Base-by-base conservation (phyloP, 306 rosid species). In the Cercis canadensis region DNA sequence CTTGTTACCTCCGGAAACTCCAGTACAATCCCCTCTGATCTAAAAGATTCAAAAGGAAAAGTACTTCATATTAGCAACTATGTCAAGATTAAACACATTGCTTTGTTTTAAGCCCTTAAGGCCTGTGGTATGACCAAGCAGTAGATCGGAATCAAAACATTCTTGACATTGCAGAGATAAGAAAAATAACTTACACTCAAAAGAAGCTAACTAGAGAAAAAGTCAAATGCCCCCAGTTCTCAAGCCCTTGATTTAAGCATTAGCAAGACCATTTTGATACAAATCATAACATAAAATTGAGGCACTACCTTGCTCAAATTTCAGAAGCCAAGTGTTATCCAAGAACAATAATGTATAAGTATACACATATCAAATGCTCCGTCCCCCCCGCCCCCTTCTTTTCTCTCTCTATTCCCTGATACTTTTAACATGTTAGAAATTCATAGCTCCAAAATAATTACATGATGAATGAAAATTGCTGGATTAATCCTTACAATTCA, bases 1-100 rank as follows among this genome's bases (percentile, higher is more conserved):
- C 97, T 87, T 33, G 97, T 85, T 21, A 91, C 70, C 84, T 95
- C 99, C 4, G 97, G 99, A 80, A 95, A 91, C 92, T 91, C 99
- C 67, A 83, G 62, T 54, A 75, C 67, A 14, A 83, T 15, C 11
- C 51, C 56, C 69, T 83, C 87, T 55, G 84, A 79, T 75, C 87
- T 82, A 57, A 55, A 82, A 60, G 60, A 40, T 70, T 65, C 62
- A 60, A 52, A 65, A 39, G 41, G 67, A 50, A 17, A 8, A 17
- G 7, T 5, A 15, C 45, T 54, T 72, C 56, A 56, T 33, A 40
- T 12, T 33, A 54, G 11, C 13, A 17, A 19, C 47, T 54, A 4
- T 33, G 32, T 15, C 29, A 24, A 24, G 1, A 24, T 70, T 62
- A 69, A 10, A 44, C 13, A 60, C 13, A 57, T 16, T 66, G 24